phyloP scores from a whole-genome alignment of 495 filamentous ascomycete genomes.

The Haplographium delicatum region DNA sequence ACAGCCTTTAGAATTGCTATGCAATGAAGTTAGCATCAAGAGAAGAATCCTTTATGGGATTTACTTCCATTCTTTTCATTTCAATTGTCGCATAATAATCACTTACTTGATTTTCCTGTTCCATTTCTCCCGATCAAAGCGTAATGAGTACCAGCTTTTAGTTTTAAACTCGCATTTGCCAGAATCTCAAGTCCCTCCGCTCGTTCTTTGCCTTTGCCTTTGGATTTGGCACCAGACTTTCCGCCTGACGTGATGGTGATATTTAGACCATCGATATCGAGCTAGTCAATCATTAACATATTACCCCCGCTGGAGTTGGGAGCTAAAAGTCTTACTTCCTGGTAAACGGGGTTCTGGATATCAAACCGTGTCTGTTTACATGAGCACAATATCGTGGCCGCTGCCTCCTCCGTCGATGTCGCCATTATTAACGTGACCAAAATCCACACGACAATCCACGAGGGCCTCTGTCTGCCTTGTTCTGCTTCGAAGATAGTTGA shows the following conservation, averaged over 20 bases:
- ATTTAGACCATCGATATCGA: constrained; percentile 62
- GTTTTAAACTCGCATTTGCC: constrained; percentile 56
- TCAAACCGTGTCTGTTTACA: constrained; percentile 56
- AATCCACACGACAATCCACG: background rate
- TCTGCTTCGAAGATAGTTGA: too few species aligned
- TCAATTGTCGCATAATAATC: background rate
- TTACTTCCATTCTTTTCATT: background rate
- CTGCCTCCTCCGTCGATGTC: constrained; percentile 33
- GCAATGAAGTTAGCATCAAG: constrained; percentile 10
- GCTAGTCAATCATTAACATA: constrained; percentile 33
- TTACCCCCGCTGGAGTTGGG: background rate
- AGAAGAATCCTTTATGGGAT: too few species aligned
- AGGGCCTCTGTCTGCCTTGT: too few species aligned
- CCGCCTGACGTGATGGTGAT: constrained; percentile 51
- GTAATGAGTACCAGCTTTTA: constrained; percentile 68
- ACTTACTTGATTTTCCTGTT: constrained; percentile 71
- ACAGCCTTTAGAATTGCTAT: constrained; percentile 67
- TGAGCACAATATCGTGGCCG: constrained; percentile 45
- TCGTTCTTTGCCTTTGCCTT: constrained; percentile 51
- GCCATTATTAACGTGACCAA: constrained; percentile 11
- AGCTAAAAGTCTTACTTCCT: constrained; percentile 35
- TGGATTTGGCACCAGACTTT: constrained; percentile 31
- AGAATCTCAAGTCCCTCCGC: constrained; percentile 61
- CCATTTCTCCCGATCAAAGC: constrained; percentile 75
- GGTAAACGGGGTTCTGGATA: constrained; percentile 46